Evolutionary conservation across 176 grass and related monocot species (phyloP).

Genomic region (Luzula sylvatica): DNA sequence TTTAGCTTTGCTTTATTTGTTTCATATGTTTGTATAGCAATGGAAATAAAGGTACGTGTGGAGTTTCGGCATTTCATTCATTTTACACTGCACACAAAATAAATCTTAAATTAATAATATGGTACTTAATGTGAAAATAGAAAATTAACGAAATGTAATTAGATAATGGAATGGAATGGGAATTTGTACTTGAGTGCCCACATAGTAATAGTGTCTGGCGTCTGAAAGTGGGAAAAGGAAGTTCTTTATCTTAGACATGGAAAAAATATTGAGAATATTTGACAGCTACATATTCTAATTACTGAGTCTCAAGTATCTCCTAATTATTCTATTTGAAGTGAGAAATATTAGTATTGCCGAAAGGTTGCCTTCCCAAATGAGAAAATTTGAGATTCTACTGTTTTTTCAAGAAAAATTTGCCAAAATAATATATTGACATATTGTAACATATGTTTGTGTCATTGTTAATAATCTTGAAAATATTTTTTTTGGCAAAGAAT

Average conservation of each 20-base stretch:
- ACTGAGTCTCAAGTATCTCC: conserved; percentile 4
- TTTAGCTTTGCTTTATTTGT: not conserved
- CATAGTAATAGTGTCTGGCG: conserved; percentile 20
- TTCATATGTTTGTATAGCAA: no score
- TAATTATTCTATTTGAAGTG: not conserved
- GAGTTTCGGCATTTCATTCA: no score
- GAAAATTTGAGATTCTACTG: not conserved
- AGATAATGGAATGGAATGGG: conserved; percentile 14
- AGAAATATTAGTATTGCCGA: not conserved
- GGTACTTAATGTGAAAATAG: no score
- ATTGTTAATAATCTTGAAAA: no score
- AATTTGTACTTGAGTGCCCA: conserved; percentile 29
- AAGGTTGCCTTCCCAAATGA: conserved; percentile 6
- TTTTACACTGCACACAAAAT: no score
- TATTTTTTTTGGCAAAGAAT: no score
- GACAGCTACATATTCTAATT: conserved; percentile 13
- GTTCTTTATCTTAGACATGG: conserved; percentile 13
- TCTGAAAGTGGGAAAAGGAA: conserved; percentile 25
- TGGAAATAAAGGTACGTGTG: no score
- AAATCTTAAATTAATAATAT: no score
- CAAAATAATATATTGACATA: no score
- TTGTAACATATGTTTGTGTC: no score
- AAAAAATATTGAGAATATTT: not conserved
- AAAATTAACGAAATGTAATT: no score
- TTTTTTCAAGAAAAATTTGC: not conserved